These are phyloP conservation scores for Kazachstania psychrophila DNA, from an alignment of 805 yeast genomes.

Conservation along the genomic window DNA sequence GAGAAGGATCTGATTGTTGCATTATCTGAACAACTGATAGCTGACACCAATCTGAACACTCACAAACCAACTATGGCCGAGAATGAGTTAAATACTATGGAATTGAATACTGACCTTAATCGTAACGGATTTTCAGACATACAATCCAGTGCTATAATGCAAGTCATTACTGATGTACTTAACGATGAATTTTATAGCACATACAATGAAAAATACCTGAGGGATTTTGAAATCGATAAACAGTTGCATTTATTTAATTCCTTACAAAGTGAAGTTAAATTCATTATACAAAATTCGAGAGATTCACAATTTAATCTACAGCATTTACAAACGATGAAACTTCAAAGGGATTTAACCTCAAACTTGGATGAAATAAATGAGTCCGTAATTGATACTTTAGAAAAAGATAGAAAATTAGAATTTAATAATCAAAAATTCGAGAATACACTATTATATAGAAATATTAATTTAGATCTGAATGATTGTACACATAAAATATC, in stretches of 20 bases:
- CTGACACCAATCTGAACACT: constrained; percentile 17
- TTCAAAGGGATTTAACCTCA: constrained; percentile 64
- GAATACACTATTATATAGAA: constrained; percentile 64
- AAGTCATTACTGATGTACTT: constrained; percentile 30
- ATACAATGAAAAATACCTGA: constrained; percentile 30
- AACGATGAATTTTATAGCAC: constrained; percentile 35
- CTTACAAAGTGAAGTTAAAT: constrained; percentile 77
- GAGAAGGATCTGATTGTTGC: constrained; percentile 17
- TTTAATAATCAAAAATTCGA: constrained; percentile 80
- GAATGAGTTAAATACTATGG: constrained; percentile 25
- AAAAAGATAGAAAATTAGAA: constrained; percentile 74
- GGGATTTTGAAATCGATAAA: constrained; percentile 65
- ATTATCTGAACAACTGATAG: constrained; percentile 24
- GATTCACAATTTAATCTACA: constrained; percentile 60
- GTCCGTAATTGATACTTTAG: constrained; percentile 44
- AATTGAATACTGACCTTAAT: constrained; percentile 9
- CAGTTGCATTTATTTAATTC: constrained; percentile 85
- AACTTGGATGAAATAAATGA: constrained; percentile 71
- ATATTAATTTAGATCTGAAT: constrained; percentile 60
- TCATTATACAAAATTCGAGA: constrained; percentile 66
- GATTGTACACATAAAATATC: constrained; percentile 79
- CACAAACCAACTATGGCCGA: constrained; percentile 25
- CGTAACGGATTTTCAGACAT: constrained; percentile 13
- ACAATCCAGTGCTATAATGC: constrained; percentile 20
- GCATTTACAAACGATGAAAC: constrained; percentile 52